Evolutionary conservation across 2,329 filamentous ascomycete species (phyloP), one percentile per base, ranked within the genome.

Genomic region (Colletotrichum acutatum): DNA sequence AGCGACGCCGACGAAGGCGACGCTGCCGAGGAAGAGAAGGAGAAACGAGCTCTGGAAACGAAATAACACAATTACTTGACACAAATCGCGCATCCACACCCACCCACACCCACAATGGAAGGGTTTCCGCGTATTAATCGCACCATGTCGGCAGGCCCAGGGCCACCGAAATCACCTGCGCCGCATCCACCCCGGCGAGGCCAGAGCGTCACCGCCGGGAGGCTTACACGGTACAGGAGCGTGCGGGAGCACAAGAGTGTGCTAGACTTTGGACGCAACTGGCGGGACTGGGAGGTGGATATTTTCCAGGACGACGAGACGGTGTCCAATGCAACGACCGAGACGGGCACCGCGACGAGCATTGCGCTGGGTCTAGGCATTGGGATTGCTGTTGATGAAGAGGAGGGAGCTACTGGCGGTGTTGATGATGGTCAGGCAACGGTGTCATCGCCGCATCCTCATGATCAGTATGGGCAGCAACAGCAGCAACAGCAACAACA

Each of bases 261-360:
- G 34, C 49, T 73, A 56, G 71, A 73, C 30, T 73, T 73, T 73
- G 71, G 71, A 34, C 66, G 61, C 28, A 56, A 73, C 61, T 73
- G 71, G 71, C 56, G 66, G 67, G 71, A 73, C 49, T 73, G 71
- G 71, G 71, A 73, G 16, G 71, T 73, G 67, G 66, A 73, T 19
- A 73, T 73, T 30, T 73, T 73, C 26, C 71, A 46, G 34, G 71
- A 73, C 22, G 71, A 73, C 19, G 71, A 73, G n/a, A 54, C 67
- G 19, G 67, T 49, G 61, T 73, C 71, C 60, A 73, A 70, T 66
- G 71, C 71, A 56, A 73, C 71, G 71, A 71, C 71, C 66, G 71
- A 73, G 61, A 73, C 71, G 28, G 71, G 67, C 19, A 71, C 71
- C 28, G 71, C 67, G 61, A 71, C 71, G 61, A 71, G 71, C 67